Base-by-base conservation (phyloP, 257 asterid genomes). In the Vinca minor region DNA sequence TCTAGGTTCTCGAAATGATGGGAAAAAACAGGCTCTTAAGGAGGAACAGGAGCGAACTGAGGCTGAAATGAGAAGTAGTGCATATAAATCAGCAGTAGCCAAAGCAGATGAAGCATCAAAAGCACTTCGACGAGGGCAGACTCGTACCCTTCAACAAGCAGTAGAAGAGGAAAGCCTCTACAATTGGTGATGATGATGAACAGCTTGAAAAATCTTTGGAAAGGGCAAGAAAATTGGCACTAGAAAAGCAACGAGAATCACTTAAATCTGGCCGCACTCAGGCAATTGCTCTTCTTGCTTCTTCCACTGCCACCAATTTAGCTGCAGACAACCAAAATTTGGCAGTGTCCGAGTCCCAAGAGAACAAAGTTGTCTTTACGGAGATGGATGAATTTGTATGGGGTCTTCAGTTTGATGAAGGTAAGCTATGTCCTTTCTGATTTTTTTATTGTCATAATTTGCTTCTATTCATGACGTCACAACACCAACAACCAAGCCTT, bases 301-400 rank as follows among this genome's bases (percentile, higher is more conserved):
- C 90, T 76, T 78, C 91, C 57, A 59, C 64, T 63, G 72, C 82
- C 57, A 73, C 63, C 59, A 80, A 70, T 57, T 69, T 82, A 57
- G 60, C 73, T 32, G 34, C 60, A 6, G 88, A 78, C 10, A 77
- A 77, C 71, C 76, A 78, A 58, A 81, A 63, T 72, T 14, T 74
- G 36, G 77, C 53, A 56, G 52, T 82, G 61, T 87, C 81, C 58
- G 97, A 87, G 53, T 77, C 82, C 68, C 84, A 78, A 50, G 96
- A 85, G 76, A 83, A 79, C 76, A 89, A 84, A 81, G 84, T 93
- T 63, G 90, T 85, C 82, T 89, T 93, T 75, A 80, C 99, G 1
- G 97, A 93, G 84, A 87, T 93, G 96, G 99, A 93, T 75, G 98
- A 86, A 78, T 91, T 91, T 82, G 96, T 93, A 52, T 87, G 94